These are phyloP conservation scores for Lachancea meyersii DNA, from an alignment of 805 yeast genomes.

Conservation along the genomic window DNA sequence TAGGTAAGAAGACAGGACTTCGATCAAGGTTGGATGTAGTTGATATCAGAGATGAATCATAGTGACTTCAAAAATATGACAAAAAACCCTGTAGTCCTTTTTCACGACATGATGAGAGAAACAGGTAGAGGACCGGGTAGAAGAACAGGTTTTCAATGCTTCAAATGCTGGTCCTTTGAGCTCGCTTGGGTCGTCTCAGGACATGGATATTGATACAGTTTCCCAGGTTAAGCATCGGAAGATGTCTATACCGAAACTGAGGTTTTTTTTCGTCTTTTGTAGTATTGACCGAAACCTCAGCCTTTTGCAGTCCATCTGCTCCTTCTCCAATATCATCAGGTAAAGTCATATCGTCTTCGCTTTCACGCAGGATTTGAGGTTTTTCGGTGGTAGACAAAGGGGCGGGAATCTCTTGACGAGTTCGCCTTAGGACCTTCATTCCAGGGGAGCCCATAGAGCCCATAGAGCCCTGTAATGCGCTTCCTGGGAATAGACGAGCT, in stretches of 20 bases:
- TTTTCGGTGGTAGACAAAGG: not conserved
- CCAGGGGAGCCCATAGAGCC: constrained; percentile 2
- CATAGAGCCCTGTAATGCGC: constrained; percentile 2
- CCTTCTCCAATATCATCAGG: not conserved
- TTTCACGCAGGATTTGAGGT: constrained; percentile 6
- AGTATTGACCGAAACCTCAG: not conserved
- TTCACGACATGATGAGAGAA: not conserved
- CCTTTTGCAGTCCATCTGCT: not conserved
- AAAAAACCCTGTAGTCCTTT: not conserved
- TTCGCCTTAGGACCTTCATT: constrained; percentile 6
- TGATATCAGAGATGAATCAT: not conserved
- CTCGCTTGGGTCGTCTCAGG: constrained; percentile 28
- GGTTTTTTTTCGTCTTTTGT: constrained; percentile 20
- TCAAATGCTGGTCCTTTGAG: not conserved
- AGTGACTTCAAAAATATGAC: not conserved
- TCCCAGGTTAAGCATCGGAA: constrained; percentile 21
- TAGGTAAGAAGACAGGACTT: not conserved
- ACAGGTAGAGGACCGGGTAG: not conserved
- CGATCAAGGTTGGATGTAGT: not conserved
- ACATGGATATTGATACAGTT: constrained; percentile 28
- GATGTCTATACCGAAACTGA: constrained; percentile 18
- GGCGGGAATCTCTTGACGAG: constrained; percentile 5
- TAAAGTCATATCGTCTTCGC: constrained; percentile 8
- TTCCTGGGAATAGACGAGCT: constrained; percentile 9
- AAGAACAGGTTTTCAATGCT: not conserved